phyloP scores from a whole-genome alignment of 208 protist species.

The Porcisia deanei region DNA sequence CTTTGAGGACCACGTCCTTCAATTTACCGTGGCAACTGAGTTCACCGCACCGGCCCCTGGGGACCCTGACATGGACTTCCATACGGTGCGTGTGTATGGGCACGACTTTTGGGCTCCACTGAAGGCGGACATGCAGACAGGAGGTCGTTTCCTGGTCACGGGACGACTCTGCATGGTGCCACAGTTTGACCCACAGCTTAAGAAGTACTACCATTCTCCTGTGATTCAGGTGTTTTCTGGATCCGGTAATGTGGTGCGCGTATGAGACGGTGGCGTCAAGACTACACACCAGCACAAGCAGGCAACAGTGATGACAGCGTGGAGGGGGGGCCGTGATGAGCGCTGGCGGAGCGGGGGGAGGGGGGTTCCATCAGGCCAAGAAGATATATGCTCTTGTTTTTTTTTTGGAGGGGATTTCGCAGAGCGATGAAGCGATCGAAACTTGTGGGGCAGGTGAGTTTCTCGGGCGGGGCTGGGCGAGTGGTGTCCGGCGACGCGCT shows the following conservation, averaged over 20 bases:
- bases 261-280: background rate
- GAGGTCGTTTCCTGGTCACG: constrained; percentile 58
- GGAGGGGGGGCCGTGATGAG: background rate
- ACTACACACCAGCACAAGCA: too few relatives aligned
- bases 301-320: background rate
- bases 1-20: constrained; percentile 84
- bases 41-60: constrained; percentile 76
- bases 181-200: constrained; percentile 73
- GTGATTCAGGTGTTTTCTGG: constrained; percentile 82
- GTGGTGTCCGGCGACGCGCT: background rate
- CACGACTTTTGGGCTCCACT: constrained; percentile 47
- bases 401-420: too few relatives aligned
- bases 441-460: background rate
- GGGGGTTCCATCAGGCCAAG: background rate
- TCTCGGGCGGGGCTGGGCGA: too few relatives aligned
- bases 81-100: constrained; percentile 83
- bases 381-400: too few relatives aligned
- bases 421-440: too few relatives aligned
- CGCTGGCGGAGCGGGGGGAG: background rate
- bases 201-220: constrained; percentile 89
- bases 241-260: constrained; percentile 37
- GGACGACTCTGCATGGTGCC: constrained; percentile 85
- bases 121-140: constrained; percentile 36
- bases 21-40: constrained; percentile 84
- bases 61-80: constrained; percentile 88